Conservation (phyloP, 2,329 filamentous ascomycete species). For the Hypoxylon sp. region DNA sequence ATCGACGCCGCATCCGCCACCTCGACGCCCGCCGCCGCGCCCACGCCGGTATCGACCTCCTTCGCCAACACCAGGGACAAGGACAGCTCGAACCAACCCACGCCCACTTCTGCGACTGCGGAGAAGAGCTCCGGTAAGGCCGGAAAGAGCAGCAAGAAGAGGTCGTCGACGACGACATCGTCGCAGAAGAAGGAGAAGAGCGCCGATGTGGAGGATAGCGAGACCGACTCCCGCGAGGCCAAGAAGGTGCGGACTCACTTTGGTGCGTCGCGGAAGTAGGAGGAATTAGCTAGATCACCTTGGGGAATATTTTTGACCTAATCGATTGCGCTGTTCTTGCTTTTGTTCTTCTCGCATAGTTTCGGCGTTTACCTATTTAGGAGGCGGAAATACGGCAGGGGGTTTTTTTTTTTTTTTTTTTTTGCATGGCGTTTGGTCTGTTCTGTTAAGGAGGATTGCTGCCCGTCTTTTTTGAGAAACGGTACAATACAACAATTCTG, state of each 20-base stretch:
- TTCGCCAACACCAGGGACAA: constrained; percentile 53
- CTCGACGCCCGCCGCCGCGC: constrained; percentile 58
- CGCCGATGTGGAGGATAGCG: constrained; percentile 61
- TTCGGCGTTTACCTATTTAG: constrained; percentile 18
- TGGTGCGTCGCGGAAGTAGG: constrained; percentile 60
- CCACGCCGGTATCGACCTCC: constrained; percentile 63
- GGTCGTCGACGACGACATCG: constrained; percentile 65
- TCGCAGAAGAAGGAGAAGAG: constrained; percentile 63
- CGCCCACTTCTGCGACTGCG: constrained; percentile 63
- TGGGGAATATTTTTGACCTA: too few relatives aligned
- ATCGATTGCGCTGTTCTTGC: neutral
- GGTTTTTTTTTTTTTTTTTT: too few relatives aligned
- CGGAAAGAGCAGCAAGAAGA: constrained; percentile 55
- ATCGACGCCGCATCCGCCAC: constrained; percentile 54
- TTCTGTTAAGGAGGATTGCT: too few relatives aligned
- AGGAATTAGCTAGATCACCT: too few relatives aligned
- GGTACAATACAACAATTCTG: too few relatives aligned
- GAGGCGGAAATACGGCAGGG: too few relatives aligned
- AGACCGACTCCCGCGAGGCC: constrained; percentile 61
- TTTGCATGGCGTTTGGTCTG: too few relatives aligned
- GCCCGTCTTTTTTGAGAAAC: too few relatives aligned
- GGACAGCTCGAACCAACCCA: constrained; percentile 59
- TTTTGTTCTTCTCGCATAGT: neutral
- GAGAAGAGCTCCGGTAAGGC: constrained; percentile 39
- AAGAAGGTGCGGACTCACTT: constrained; percentile 68